phyloP scores from a whole-genome alignment of 495 filamentous ascomycete species.

The Lophiostoma macrostomum region DNA sequence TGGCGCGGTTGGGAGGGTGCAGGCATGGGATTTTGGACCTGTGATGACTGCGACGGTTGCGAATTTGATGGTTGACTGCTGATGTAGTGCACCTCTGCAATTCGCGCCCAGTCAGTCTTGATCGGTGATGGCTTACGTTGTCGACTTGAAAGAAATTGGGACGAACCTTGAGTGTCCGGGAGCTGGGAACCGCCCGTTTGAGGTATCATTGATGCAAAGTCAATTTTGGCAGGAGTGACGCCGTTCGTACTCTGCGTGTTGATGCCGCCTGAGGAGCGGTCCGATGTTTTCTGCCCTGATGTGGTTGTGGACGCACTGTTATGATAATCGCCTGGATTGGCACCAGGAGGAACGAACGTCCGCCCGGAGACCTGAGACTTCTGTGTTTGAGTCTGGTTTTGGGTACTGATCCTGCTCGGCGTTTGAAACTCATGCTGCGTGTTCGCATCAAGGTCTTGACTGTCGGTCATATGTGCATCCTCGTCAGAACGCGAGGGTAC shows the following conservation, averaged over 20 bases:
- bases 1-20: constrained; percentile 25
- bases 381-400: constrained; percentile 46
- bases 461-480: constrained; percentile 57
- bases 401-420: constrained; percentile 33
- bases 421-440: constrained; percentile 43
- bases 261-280: constrained; percentile 44
- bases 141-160: not conserved
- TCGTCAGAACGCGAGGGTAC: constrained; percentile 52
- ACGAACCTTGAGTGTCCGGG: constrained; percentile 58
- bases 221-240: constrained; percentile 40
- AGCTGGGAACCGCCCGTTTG: constrained; percentile 46
- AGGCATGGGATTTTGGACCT: constrained; percentile 18
- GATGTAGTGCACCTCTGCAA: constrained; percentile 24
- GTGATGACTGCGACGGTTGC: constrained; percentile 36
- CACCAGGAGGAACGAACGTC: constrained; percentile 71
- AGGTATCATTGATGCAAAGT: constrained; percentile 30
- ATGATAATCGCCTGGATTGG: constrained; percentile 68
- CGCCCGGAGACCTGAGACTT: constrained; percentile 69
- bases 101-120: not conserved
- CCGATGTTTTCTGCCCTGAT: constrained; percentile 57
- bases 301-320: constrained; percentile 82
- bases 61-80: constrained; percentile 42
- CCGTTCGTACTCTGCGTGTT: constrained; percentile 67
- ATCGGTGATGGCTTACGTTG: not conserved
- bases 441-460: constrained; percentile 52